Percentiles rank a stretch among this genome's conserved stretches.
Evolutionary conservation across 345 rosid genomes (phyloP).

Genomic region (Punica granatum): DNA sequence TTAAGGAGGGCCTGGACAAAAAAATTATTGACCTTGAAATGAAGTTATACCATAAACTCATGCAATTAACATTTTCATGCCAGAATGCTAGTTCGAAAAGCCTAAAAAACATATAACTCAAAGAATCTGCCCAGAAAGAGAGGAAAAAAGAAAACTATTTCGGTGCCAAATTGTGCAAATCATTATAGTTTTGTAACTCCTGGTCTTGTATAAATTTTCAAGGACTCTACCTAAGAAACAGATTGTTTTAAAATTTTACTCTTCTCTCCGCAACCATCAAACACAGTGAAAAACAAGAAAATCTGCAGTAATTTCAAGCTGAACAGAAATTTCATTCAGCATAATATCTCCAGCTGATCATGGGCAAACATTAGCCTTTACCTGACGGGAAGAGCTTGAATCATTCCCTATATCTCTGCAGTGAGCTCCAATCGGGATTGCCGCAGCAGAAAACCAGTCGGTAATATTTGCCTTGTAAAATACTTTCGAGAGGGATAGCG

Average conservation of each 20-base stretch:
- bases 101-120: background rate
- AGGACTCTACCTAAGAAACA: no score
- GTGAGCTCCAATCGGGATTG: constrained; percentile 72
- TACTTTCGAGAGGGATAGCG: constrained; percentile 62
- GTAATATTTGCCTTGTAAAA: constrained; percentile 46
- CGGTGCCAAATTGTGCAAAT: no score
- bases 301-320: background rate
- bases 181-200: no score
- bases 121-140: background rate
- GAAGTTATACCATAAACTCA: background rate
- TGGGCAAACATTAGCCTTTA: constrained; percentile 14
- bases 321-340: background rate
- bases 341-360: background rate
- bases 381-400: constrained; percentile 41
- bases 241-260: background rate
- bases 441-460: constrained; percentile 66
- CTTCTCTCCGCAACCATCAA: background rate
- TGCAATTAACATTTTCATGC: background rate
- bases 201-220: no score
- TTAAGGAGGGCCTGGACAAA: background rate
- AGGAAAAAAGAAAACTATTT: no score
- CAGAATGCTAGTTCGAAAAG: background rate
- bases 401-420: constrained; percentile 51
- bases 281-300: background rate
- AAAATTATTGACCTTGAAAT: background rate